Conservation (phyloP, 768 basidiomycete species). For the Paxillus involutus region DNA sequence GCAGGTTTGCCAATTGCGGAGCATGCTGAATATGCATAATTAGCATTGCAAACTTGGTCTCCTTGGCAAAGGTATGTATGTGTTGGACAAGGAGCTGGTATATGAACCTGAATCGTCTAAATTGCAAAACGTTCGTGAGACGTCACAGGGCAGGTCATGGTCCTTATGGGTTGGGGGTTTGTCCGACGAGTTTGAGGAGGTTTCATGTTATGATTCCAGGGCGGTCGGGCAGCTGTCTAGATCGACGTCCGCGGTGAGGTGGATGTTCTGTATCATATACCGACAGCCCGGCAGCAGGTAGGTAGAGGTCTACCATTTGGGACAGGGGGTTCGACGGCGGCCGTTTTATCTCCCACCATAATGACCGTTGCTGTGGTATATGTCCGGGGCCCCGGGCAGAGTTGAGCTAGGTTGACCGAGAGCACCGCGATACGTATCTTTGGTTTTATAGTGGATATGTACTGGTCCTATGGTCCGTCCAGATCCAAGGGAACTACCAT, state of each 20-base stretch:
- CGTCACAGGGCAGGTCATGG: not conserved
- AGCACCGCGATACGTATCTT: too few relatives aligned
- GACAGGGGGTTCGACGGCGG: conserved; percentile 23
- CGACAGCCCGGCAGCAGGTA: conserved; percentile 38
- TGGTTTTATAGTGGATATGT: too few relatives aligned
- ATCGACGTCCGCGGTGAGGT: conserved; percentile 2
- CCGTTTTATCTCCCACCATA: too few relatives aligned
- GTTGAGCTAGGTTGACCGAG: too few relatives aligned
- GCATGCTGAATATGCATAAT: too few relatives aligned
- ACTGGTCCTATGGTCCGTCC: too few relatives aligned
- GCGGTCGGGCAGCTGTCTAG: conserved; percentile 43
- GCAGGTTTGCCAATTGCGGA: too few relatives aligned
- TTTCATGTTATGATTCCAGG: conserved; percentile 53
- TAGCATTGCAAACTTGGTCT: too few relatives aligned
- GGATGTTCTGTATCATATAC: not conserved
- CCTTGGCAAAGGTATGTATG: too few relatives aligned
- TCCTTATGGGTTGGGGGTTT: conserved; percentile 35
- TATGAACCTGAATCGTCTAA: conserved; percentile 46
- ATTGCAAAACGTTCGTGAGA: not conserved
- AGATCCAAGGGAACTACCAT: too few relatives aligned
- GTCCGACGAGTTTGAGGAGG: conserved; percentile 37
- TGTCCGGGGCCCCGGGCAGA: too few relatives aligned
- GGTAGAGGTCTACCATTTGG: conserved; percentile 43
- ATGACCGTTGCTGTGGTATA: too few relatives aligned
- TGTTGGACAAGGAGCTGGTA: conserved; percentile 58